Conservation (phyloP, 192 early-diverging fungal species). For the Gonapodya prolifera region DNA sequence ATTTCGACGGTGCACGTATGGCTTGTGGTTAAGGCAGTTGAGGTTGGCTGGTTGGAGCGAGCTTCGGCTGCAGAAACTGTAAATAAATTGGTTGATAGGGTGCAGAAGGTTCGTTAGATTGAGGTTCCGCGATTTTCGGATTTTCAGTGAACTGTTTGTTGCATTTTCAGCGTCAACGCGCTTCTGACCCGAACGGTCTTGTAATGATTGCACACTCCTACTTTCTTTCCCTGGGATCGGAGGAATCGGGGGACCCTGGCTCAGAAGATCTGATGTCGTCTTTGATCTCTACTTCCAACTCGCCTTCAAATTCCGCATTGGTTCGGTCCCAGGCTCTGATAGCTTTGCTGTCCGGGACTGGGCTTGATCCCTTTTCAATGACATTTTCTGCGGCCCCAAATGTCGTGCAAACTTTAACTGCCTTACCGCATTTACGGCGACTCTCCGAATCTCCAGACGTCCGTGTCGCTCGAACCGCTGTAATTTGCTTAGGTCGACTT, state of each 20-base stretch:
- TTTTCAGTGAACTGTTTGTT: not conserved
- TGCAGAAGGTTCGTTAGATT: not conserved
- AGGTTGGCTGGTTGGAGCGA: not conserved
- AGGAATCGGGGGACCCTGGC: not conserved
- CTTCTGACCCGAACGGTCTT: not conserved
- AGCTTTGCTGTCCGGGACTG: not conserved
- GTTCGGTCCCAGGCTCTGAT: not conserved
- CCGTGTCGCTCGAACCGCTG: not conserved
- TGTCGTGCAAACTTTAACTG: not conserved
- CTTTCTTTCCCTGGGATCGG: not conserved
- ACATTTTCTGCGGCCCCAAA: not conserved
- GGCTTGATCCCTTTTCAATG: not conserved
- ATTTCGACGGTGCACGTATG: not conserved
- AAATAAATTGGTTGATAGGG: not conserved
- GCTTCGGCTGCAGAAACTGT: not conserved
- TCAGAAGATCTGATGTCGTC: not conserved
- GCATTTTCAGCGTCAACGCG: not conserved
- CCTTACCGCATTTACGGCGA: not conserved
- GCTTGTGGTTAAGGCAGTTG: not conserved
- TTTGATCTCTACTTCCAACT: not conserved
- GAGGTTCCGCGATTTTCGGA: too few species aligned
- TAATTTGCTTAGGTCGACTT: not conserved
- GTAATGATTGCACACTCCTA: not conserved
- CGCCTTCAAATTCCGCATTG: not conserved
- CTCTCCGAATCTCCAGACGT: not conserved